Base-by-base conservation (phyloP, 495 filamentous ascomycete species). In the Penicillium maclennaniae region DNA sequence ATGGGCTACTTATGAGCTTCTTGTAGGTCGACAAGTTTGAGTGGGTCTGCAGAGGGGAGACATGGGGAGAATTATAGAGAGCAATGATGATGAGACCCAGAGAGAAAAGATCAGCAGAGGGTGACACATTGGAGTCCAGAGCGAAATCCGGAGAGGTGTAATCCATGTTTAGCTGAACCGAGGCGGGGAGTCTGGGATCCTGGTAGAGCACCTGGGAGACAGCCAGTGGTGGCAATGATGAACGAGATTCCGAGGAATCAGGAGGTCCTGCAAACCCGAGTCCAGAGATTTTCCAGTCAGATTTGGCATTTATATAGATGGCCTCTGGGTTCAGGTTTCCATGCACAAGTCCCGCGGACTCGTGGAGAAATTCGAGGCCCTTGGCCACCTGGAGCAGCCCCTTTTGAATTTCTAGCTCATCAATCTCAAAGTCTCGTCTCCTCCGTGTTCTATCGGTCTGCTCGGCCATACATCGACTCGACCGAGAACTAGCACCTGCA, bases 331-430 rank as follows among this genome's bases (percentile, higher is more conserved):
- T 97, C 51, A 98, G 72, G 63, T 98, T 98, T 19, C 86, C 88
- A 69, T 98, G 93, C 2, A 97, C 88, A 21, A 97, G 76, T 0
- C 88, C 90, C 25, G 93, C 93, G 63, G 92, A 97, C 66, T 97
- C 93, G 61, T 98, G 93, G 17, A 98, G 74, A 60, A 98, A 98
- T 70, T 98, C 92, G 21, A 98, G 74, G 16, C 91, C 93, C 67
- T 96, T 96, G 55, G 88, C 90, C 37, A 97, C 80, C 69, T 98
- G 93, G 43, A 97, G 71, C 39, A 97, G 68, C 0, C 93, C 93
- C 71, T 97, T 97, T 67, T 97, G 93, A 56, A 97, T 93, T 67
- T 98, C 93, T 56, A 98, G 73, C 71, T 98, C 93, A 65, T 98
- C 95, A 51, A 98, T 92, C 65, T 97, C 93, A 2, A 96, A 58